These are phyloP conservation scores for Nicotiana tabacum DNA, from an alignment of 257 asterid genomes.

Conservation along the genomic window DNA sequence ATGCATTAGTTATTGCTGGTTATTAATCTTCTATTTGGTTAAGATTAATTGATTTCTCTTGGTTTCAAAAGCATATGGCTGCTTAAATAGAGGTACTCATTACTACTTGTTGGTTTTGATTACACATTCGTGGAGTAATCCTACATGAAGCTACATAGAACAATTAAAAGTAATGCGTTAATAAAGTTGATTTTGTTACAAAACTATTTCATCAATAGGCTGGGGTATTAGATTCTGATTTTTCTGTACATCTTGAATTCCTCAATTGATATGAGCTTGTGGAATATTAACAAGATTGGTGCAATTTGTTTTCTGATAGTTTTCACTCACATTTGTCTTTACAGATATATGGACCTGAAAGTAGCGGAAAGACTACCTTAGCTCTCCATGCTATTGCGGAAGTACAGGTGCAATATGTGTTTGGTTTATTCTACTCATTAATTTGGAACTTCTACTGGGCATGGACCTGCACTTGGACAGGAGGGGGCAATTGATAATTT, in stretches of 20 bases:
- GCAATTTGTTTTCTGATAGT: neutral
- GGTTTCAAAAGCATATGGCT: neutral
- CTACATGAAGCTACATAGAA: neutral
- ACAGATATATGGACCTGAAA: conserved; percentile 98
- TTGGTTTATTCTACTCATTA: conserved; percentile 23
- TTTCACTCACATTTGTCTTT: conserved; percentile 5
- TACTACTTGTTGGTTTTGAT: neutral
- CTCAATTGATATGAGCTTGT: neutral
- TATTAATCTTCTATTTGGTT: neutral
- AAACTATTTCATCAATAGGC: neutral
- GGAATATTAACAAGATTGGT: neutral
- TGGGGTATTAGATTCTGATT: neutral
- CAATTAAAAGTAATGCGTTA: neutral
- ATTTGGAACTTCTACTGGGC: neutral
- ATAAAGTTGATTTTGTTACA: neutral
- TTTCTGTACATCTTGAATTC: neutral
- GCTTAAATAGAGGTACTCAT: neutral
- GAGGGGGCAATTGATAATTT: neutral
- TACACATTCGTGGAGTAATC: neutral
- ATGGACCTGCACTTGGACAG: neutral
- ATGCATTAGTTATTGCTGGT: neutral
- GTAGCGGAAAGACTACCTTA: conserved; percentile 97
- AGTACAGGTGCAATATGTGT: conserved; percentile 87
- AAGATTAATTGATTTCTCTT: neutral
- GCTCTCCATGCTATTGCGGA: conserved; percentile 99